Evolutionary conservation across 352 stramenopile species (phyloP).

Genomic region (Phytophthora palmivora): DNA sequence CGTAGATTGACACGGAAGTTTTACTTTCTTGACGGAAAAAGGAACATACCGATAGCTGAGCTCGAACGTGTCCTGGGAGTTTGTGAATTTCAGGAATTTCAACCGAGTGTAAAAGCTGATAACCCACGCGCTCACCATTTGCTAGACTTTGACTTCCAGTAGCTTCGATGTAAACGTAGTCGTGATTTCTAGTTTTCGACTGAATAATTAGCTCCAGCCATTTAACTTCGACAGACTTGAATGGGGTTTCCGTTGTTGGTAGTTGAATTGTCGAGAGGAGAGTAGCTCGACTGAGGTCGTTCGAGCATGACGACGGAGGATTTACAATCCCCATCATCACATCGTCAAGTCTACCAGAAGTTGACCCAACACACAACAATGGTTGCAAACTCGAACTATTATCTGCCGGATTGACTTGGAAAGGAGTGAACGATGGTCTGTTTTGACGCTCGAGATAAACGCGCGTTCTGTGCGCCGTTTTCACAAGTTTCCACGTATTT

Average conservation of each 20-base stretch:
- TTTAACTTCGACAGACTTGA: constrained; percentile 37
- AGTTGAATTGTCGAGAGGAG: constrained; percentile 44
- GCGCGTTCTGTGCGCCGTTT: constrained; percentile 17
- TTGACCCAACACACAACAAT: constrained; percentile 32
- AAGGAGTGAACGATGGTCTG: constrained; percentile 1
- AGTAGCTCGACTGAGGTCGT: constrained; percentile 37
- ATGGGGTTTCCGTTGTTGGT: constrained; percentile 46
- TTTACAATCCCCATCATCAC: constrained; percentile 38
- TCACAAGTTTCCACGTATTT: constrained; percentile 34
- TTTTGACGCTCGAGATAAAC: constrained; percentile 30
- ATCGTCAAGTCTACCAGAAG: constrained; percentile 35
- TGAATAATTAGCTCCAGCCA: constrained; percentile 38
- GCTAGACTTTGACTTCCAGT: constrained; percentile 35
- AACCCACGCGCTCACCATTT: constrained; percentile 45
- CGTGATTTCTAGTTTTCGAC: constrained; percentile 41
- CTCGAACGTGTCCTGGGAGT: constrained; percentile 32
- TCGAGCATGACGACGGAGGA: constrained; percentile 26
- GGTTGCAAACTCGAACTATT: constrained; percentile 7
- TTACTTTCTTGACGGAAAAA: constrained; percentile 38
- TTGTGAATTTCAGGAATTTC: constrained; percentile 34
- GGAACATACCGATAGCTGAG: constrained; percentile 40
- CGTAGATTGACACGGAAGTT: constrained; percentile 31
- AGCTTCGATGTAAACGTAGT: constrained; percentile 55
- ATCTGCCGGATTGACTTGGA: constrained; percentile 1
- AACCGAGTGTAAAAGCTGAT: constrained; percentile 62